A percentile compares a stretch with the other conserved stretches of the same genome.
phyloP scores from a whole-genome alignment of 1,139 yeast genomes.

The Geotrichum siamense region DNA sequence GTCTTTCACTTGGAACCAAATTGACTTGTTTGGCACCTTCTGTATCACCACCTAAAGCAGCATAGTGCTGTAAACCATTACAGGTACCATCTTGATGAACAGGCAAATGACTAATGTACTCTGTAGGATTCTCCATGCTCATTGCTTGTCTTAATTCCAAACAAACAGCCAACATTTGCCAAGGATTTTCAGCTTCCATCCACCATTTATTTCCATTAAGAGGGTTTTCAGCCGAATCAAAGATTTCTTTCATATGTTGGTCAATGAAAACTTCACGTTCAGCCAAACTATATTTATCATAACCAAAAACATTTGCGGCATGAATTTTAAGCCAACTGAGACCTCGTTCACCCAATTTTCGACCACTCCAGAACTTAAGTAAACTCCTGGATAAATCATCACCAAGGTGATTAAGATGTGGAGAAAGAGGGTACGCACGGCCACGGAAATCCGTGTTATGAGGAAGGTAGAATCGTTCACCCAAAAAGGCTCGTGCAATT shows the following conservation, averaged over 20 bases:
- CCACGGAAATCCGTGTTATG: constrained; percentile 85
- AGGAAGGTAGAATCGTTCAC: constrained; percentile 84
- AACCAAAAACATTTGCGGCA: constrained; percentile 79
- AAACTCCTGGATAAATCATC: constrained; percentile 85
- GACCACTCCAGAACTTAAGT: constrained; percentile 83
- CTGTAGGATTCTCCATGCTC: constrained; percentile 63
- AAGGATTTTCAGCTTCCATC: constrained; percentile 84
- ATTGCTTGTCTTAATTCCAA: constrained; percentile 71
- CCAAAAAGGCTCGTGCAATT: constrained; percentile 79
- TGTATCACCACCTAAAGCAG: constrained; percentile 92
- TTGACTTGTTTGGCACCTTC: constrained; percentile 95
- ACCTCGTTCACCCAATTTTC: constrained; percentile 66
- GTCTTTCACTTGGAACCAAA: constrained; percentile 69
- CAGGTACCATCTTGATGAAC: constrained; percentile 98
- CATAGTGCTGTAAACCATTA: constrained; percentile 95
- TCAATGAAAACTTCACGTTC: constrained; percentile 74
- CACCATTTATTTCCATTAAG: constrained; percentile 61
- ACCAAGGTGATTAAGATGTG: constrained; percentile 75
- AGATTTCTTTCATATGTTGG: constrained; percentile 53
- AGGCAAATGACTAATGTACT: constrained; percentile 72
- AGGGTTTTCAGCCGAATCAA: constrained; percentile 68
- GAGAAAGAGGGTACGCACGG: constrained; percentile 89
- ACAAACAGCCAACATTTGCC: constrained; percentile 89
- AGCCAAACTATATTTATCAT: constrained; percentile 71
- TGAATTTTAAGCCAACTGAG: constrained; percentile 86